phyloP scores from a whole-genome alignment of 225 moss, liverwort and hornwort genomes.

The Polytrichum formosum region DNA sequence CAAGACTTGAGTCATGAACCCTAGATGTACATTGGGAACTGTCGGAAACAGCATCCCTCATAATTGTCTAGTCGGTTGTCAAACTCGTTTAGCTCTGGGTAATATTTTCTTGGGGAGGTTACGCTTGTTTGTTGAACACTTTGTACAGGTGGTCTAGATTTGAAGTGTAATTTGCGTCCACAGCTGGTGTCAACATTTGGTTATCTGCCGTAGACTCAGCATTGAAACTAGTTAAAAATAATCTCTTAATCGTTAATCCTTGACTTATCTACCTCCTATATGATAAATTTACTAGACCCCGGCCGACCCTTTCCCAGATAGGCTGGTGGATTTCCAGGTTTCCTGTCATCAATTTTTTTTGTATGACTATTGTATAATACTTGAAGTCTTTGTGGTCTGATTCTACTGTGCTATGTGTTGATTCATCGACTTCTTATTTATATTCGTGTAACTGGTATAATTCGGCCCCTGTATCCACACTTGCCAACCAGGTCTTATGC shows the following conservation, averaged over 20 bases:
- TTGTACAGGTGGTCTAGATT: not conserved
- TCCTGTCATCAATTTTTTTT: no score
- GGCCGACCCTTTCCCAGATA: no score
- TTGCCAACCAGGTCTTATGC: no score
- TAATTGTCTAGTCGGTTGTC: not conserved
- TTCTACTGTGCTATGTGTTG: not conserved
- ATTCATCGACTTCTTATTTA: not conserved
- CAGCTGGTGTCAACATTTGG: no score
- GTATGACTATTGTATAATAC: no score
- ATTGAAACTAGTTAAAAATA: no score
- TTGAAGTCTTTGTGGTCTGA: no score
- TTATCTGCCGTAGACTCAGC: no score
- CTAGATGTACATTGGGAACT: not conserved
- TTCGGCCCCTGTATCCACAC: not conserved
- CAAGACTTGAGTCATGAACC: conserved; percentile 2
- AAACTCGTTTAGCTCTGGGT: not conserved
- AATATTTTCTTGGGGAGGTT: not conserved
- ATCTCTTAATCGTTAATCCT: no score
- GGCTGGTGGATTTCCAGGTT: no score
- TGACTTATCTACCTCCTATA: no score
- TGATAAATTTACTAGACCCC: no score
- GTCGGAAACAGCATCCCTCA: not conserved
- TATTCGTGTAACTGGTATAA: not conserved
- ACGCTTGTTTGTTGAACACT: not conserved
- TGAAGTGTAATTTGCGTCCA: not conserved